phyloP scores from a whole-genome alignment of 345 rosid species.

The Trapa incisa region DNA sequence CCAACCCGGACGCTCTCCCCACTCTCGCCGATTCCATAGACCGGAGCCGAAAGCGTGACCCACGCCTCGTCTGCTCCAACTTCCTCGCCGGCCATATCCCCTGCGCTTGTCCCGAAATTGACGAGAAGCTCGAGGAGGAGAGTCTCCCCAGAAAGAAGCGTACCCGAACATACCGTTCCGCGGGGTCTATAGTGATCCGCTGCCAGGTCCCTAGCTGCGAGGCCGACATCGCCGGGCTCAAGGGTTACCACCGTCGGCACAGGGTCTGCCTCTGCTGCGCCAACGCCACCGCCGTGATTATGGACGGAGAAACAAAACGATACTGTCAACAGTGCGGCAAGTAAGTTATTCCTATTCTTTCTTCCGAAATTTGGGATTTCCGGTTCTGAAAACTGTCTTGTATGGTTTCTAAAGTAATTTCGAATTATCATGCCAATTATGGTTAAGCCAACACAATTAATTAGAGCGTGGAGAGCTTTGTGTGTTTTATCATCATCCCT shows the following conservation, averaged over 20 bases:
- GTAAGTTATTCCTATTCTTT: slow-evolving; percentile 21
- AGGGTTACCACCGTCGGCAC: slow-evolving; percentile 84
- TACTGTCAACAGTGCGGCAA: slow-evolving; percentile 99
- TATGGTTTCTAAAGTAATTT: not conserved
- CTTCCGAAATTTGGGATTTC: not conserved
- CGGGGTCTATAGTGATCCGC: slow-evolving; percentile 26
- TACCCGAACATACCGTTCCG: slow-evolving; percentile 20
- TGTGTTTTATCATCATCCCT: not conserved
- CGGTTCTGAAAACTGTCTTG: not conserved
- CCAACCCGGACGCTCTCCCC: slow-evolving; percentile 10
- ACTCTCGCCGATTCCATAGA: slow-evolving; percentile 6
- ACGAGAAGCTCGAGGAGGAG: slow-evolving; percentile 38
- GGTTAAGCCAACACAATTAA: not conserved
- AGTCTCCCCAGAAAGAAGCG: slow-evolving; percentile 53
- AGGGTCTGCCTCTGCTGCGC: slow-evolving; percentile 86
- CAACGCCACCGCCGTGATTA: slow-evolving; percentile 39
- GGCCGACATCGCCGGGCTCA: slow-evolving; percentile 79
- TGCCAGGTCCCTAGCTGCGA: slow-evolving; percentile 81
- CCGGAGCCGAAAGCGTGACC: slow-evolving; percentile 86
- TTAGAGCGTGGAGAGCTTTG: not conserved
- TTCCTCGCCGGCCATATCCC: slow-evolving; percentile 74
- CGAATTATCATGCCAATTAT: not conserved
- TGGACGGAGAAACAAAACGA: slow-evolving; percentile 69
- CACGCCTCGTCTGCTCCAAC: slow-evolving; percentile 70
- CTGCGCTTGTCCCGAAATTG: slow-evolving; percentile 90